Evolutionary conservation across 148 eudicot species (phyloP), one percentile per base, ranked within the genome.

Genomic region (Dysphania ambrosioides): DNA sequence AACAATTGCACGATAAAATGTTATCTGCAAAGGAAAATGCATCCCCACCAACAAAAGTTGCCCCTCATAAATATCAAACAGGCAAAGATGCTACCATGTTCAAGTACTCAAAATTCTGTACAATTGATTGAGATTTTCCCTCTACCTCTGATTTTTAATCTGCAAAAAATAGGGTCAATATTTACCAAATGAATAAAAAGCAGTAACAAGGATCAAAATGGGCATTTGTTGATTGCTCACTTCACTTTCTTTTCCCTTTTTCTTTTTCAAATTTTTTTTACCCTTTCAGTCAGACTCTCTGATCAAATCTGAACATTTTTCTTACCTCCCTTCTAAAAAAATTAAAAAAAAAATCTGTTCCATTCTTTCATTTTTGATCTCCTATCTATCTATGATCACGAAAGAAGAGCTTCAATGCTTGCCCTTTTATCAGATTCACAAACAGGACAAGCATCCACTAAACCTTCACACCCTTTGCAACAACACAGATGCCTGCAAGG

Each of bases 401-500:
- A 73, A 79, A 80, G 42, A 57, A 91, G 77, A 31, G 86, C 93
- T 76, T 89, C 85, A 67, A 88, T 83, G 81, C 72, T 82, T 23
- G 80, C 87, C 76, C 78, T 75, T 83, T 92, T 92, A 7, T 59
- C 79, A 68, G 84, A 79, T 38, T 77, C 79, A 86, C 96, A 92
- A 49, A 92, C 73, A n/a, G 96, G 97, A 76, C 97, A 92, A 72
- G 78, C 78, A 79, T 82, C 74, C 38, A 92, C 72, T 74, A 78
- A 85, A 66, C 74, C 79, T 58, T 86, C 88, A 79, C 96, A 92
- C 19, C 68, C 81, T 74, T 79, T 85, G 77, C 97, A 92, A 5
- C 84, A 88, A 72, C 89, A 86, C 0, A 92, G 74, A 63, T 92
- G 97, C 73, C 91, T 87, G 40, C 97, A 92, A 26, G 97, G 97